Evolutionary conservation across 1,284 basidiomycete species (phyloP).

Genomic region (Kwoniella shivajii): DNA sequence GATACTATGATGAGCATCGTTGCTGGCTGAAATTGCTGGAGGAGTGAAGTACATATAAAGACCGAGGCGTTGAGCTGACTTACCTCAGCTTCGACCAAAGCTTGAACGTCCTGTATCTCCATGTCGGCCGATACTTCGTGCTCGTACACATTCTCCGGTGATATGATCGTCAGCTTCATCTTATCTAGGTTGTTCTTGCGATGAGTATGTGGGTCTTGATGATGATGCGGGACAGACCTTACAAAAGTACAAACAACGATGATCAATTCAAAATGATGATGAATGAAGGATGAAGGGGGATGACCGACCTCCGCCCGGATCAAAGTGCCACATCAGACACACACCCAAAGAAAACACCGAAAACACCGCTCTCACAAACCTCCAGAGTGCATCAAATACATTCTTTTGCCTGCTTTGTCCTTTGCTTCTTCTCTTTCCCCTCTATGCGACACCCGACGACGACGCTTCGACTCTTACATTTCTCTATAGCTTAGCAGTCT

Average conservation of each 20-base stretch:
- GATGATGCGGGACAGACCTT: background rate
- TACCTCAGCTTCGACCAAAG: conserved; percentile 86
- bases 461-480: conserved; percentile 38
- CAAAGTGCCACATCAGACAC: background rate
- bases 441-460: conserved; percentile 38
- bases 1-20: background rate
- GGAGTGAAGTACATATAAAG: background rate
- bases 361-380: background rate
- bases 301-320: background rate
- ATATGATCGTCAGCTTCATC: conserved; percentile 80
- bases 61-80: conserved; percentile 37
- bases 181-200: background rate
- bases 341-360: background rate
- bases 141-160: conserved; percentile 71
- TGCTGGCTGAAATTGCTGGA: background rate
- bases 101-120: conserved; percentile 85
- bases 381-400: background rate
- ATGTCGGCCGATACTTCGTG: conserved; percentile 84
- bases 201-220: background rate
- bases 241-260: background rate
- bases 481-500: conserved; percentile 39
- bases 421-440: background rate
- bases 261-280: background rate
- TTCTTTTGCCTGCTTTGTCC: conserved; percentile 10
- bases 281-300: background rate